Evolutionary conservation across 306 rosid species (phyloP).

Genomic region (Prunus kanzakura): DNA sequence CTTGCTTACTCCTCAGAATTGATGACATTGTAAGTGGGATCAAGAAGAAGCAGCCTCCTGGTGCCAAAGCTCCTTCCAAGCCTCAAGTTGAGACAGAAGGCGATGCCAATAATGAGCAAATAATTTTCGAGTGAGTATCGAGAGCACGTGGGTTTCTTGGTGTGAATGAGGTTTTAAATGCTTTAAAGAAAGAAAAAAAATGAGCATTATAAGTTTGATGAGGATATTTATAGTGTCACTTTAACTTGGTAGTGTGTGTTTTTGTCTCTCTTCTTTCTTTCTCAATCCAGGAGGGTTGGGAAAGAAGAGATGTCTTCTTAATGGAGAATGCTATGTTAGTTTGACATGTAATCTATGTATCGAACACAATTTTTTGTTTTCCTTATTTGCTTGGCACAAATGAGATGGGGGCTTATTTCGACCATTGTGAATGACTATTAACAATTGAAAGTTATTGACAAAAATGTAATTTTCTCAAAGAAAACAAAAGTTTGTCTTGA

Average conservation of each 20-base stretch:
- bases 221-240: background rate
- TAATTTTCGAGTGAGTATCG: constrained; percentile 60
- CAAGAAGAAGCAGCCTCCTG: constrained; percentile 86
- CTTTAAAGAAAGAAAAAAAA: background rate
- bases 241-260: background rate
- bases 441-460: background rate
- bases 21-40: constrained; percentile 97
- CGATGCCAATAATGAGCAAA: constrained; percentile 84
- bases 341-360: background rate
- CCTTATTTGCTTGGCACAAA: background rate
- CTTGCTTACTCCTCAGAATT: constrained; percentile 92
- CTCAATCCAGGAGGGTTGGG: background rate
- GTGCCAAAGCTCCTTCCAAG: constrained; percentile 60
- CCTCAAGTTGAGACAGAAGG: constrained; percentile 72
- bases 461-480: too few relatives aligned
- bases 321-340: background rate
- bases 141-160: background rate
- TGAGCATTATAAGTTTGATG: background rate
- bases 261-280: background rate
- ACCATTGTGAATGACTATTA: background rate
- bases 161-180: background rate
- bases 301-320: background rate
- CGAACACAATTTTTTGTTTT: background rate
- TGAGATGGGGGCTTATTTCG: background rate
- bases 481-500: too few relatives aligned